Evolutionary conservation across 768 basidiomycete genomes (phyloP).

Genomic region (Rhizopogon rudus): DNA sequence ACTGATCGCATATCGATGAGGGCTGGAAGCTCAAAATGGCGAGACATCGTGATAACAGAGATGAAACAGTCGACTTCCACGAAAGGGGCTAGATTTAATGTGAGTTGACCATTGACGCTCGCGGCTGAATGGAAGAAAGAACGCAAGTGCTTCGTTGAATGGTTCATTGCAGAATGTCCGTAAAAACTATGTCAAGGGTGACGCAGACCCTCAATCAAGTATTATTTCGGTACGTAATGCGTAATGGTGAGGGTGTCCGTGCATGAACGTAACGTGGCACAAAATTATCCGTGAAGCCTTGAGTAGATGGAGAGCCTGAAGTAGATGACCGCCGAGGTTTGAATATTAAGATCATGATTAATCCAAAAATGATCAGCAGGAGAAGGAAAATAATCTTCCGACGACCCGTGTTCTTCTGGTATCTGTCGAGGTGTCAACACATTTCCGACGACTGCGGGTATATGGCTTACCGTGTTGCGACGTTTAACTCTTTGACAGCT

Average conservation of each 20-base stretch:
- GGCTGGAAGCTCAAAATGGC: not conserved
- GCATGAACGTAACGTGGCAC: conserved; percentile 26
- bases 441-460: not conserved
- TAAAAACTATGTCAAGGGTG: not conserved
- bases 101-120: not conserved
- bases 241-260: conserved; percentile 19
- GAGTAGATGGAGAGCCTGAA: conserved; percentile 20
- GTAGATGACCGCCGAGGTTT: conserved; percentile 64
- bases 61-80: not conserved
- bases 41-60: not conserved
- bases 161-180: not conserved
- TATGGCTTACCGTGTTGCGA: conserved; percentile 68
- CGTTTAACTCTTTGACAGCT: conserved; percentile 78
- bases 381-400: conserved; percentile 92
- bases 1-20: conserved; percentile 1
- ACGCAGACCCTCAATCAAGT: conserved; percentile 1
- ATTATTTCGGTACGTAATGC: not conserved
- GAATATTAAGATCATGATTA: conserved; percentile 86
- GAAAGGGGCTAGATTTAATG: not conserved
- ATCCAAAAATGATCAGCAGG: conserved; percentile 81
- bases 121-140: not conserved
- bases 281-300: conserved; percentile 19
- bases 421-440: conserved; percentile 39
- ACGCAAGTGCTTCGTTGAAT: not conserved
- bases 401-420: conserved; percentile 91